A percentile compares a stretch with the other conserved stretches of the same genome.
These are phyloP conservation scores for Chondrus crispus DNA, from an alignment of 23 red algal genomes.

Conservation along the genomic window DNA sequence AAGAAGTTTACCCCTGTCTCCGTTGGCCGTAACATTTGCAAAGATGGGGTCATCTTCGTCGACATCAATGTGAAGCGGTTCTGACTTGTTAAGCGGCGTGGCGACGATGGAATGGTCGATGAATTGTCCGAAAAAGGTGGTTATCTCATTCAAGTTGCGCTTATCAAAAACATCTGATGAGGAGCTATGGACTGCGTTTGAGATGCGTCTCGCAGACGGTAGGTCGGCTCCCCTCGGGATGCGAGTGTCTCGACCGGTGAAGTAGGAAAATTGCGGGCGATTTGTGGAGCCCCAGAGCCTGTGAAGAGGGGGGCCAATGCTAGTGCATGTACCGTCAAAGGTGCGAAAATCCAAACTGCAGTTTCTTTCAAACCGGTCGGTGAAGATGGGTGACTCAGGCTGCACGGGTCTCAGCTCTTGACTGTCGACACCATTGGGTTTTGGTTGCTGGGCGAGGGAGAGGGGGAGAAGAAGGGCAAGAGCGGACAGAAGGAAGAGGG, in stretches of 20 bases:
- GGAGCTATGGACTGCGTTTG: slow-evolving; percentile 14
- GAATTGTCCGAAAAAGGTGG: neutral
- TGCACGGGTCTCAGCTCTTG: neutral
- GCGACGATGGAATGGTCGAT: neutral
- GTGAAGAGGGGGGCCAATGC: neutral
- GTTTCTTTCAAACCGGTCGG: neutral
- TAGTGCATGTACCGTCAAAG: slow-evolving; percentile 24
- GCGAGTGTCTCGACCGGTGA: neutral
- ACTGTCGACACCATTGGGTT: neutral
- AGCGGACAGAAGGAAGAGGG: neutral
- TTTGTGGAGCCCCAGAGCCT: slow-evolving; percentile 27
- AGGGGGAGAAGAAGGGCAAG: neutral
- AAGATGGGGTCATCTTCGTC: neutral
- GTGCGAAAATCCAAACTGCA: neutral
- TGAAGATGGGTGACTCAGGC: neutral
- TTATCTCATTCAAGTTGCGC: neutral
- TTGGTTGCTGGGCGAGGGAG: neutral
- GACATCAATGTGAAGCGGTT: neutral
- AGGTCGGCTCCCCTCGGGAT: neutral
- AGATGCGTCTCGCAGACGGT: slow-evolving; percentile 11
- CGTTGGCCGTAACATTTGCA: neutral
- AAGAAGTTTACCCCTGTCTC: neutral
- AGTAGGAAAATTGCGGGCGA: slow-evolving; percentile 27
- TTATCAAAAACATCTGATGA: neutral
- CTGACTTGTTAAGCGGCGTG: neutral